Evolutionary conservation across 345 rosid species (phyloP), one percentile per base, ranked within the genome.

Genomic region (Corchorus olitorius): DNA sequence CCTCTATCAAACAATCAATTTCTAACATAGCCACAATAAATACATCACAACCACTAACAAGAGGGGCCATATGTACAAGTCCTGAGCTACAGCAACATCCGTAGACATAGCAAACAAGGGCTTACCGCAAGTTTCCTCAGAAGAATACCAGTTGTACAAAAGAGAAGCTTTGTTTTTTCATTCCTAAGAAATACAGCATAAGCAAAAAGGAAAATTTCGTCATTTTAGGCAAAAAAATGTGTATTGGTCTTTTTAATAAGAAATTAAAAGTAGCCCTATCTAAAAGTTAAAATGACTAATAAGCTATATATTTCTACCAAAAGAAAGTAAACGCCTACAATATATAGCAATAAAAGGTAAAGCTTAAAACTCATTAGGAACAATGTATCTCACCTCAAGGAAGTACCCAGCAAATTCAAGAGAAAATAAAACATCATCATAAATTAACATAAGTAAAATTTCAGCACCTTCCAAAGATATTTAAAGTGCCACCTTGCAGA

Each of bases 81-180:
- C 22, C 49, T 37, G 27, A 37, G 68, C 22, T 39, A 64, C 1
- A 39, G 39, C 69, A 65, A 46, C 33, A 39, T 65, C 69, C 50
- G 39, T n/a, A 50, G 22, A 50, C 33, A 33, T 58, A 15, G 50
- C 33, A 49, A 33, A 66, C 20, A 15, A 41, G 52, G 75, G 52
- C 86, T 8, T 93, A 94, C 98, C 82, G 84, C 89, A 61, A 94
- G 89, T 82, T 84, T 93, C 83, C 98, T 91, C 81, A 94, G 75
- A 75, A 94, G 94, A 83, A 93, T 94, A 65, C 98, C 98, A 2
- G 97, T 94, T 43, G 98, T 94, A 78, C 97, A 94, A 80, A 93
- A 94, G 20, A 93, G 93, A 78, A 94, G 95, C 81, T 89, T 93
- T 78, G 97, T 94, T 81, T 83, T 89, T 60, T 93, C 93, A 86